Evolutionary conservation across 306 rosid genomes (phyloP).

Genomic region (Lathyrus sativus): DNA sequence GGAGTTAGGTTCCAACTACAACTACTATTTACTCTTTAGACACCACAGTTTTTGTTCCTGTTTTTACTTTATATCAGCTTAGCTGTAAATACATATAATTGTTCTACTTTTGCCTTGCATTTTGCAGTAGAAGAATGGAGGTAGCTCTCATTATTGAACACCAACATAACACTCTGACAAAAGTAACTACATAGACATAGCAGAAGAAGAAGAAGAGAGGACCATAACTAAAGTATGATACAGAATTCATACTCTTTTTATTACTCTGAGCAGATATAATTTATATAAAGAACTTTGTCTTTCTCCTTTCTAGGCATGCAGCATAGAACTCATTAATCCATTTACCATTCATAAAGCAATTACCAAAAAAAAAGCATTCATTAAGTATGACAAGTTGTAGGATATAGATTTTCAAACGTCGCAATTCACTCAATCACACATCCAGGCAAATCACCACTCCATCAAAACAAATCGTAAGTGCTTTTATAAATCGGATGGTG

Average conservation of each 20-base stretch:
- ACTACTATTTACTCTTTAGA: background rate
- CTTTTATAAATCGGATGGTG: too few relatives aligned
- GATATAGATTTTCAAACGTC: background rate
- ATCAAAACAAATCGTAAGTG: too few relatives aligned
- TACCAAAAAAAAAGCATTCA: too few relatives aligned
- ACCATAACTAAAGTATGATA: slow-evolving; percentile 39
- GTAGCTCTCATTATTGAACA: slow-evolving; percentile 63
- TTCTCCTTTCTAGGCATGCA: slow-evolving; percentile 39
- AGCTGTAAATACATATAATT: slow-evolving; percentile 52
- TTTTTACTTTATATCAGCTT: background rate
- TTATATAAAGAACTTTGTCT: slow-evolving; percentile 6
- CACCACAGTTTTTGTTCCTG: slow-evolving; percentile 19
- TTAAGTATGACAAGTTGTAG: slow-evolving; percentile 13
- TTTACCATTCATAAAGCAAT: slow-evolving; percentile 38
- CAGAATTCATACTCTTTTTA: background rate
- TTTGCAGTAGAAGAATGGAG: slow-evolving; percentile 61
- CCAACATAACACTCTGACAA: slow-evolving; percentile 39
- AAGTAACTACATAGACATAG: slow-evolving; percentile 20
- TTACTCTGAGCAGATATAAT: slow-evolving; percentile 7
- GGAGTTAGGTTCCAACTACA: slow-evolving; percentile 27
- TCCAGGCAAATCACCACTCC: too few relatives aligned
- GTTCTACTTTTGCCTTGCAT: slow-evolving; percentile 47
- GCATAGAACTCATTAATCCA: slow-evolving; percentile 5
- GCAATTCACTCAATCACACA: background rate
- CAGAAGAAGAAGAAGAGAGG: slow-evolving; percentile 28